Evolutionary conservation across 2,329 filamentous ascomycete species (phyloP).

Genomic region (Helicocarpus griseus): DNA sequence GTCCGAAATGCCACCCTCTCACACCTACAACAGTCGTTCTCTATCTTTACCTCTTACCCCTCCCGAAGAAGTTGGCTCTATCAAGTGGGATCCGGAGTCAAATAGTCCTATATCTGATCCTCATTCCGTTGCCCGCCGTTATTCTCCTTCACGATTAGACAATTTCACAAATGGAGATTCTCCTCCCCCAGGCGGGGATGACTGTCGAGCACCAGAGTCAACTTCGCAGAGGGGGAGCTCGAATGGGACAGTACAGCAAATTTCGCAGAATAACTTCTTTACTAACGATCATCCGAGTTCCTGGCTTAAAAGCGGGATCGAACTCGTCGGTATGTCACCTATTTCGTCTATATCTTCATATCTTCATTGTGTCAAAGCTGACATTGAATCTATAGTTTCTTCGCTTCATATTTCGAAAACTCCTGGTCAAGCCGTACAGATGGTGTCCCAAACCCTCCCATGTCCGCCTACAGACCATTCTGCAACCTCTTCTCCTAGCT

Average conservation of each 20-base stretch:
- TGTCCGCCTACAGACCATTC: conserved; percentile 39
- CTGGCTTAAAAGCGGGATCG: conserved; percentile 5
- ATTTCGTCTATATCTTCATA: not conserved
- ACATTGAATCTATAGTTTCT: conserved; percentile 22
- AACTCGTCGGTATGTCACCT: conserved; percentile 5
- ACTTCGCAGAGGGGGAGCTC: not conserved
- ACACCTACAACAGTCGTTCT: not conserved
- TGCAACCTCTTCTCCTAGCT: conserved; percentile 5
- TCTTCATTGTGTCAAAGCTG: not conserved
- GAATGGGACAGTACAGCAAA: not conserved
- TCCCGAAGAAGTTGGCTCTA: conserved; percentile 30
- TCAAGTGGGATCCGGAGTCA: conserved; percentile 28
- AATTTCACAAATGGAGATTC: not conserved
- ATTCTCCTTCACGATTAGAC: not conserved
- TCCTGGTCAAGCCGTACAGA: conserved; percentile 36
- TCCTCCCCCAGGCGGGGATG: not conserved
- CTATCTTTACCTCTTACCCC: conserved; percentile 20
- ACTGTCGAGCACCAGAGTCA: not conserved
- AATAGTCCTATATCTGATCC: conserved; percentile 19
- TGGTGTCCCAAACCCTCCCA: conserved; percentile 52
- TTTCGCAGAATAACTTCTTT: not conserved
- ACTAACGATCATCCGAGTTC: not conserved
- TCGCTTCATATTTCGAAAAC: conserved; percentile 29
- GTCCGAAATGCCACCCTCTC: not conserved
- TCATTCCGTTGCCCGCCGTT: not conserved